These are phyloP conservation scores for Aspergillus ochraceus DNA, from an alignment of 2,329 filamentous ascomycete species.

Conservation along the genomic window DNA sequence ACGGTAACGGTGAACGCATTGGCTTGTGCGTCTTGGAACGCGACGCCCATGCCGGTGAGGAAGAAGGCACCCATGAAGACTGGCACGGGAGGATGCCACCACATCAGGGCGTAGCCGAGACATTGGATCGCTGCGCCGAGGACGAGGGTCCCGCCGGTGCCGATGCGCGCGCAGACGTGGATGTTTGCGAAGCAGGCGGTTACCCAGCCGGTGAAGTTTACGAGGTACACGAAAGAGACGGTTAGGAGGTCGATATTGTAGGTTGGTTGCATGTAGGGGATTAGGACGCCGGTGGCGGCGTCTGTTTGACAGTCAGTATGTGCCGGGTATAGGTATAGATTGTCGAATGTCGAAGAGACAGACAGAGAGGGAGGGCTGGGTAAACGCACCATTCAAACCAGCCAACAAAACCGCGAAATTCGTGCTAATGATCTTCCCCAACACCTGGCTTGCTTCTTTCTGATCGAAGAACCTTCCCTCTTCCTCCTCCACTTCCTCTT, in stretches of 20 bases:
- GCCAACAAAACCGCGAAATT: slow-evolving; percentile 20
- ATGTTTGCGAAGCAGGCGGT: slow-evolving; percentile 25
- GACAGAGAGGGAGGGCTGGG: not conserved
- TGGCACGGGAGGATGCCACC: slow-evolving; percentile 22
- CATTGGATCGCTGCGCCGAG: slow-evolving; percentile 19
- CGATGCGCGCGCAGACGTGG: slow-evolving; percentile 23
- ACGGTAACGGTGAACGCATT: slow-evolving; percentile 25
- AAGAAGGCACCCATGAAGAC: slow-evolving; percentile 24
- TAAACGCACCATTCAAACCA: slow-evolving; percentile 21
- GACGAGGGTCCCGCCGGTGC: slow-evolving; percentile 24
- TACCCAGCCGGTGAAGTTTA: slow-evolving; percentile 23
- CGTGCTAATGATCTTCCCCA: slow-evolving; percentile 21
- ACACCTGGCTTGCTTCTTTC: slow-evolving; percentile 19
- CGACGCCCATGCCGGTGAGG: slow-evolving; percentile 23
- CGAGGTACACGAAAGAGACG: slow-evolving; percentile 24
- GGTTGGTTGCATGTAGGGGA: slow-evolving; percentile 25
- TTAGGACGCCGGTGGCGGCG: slow-evolving; percentile 23
- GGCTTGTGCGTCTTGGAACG: slow-evolving; percentile 23
- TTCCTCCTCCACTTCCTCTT: not conserved
- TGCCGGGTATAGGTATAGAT: not conserved
- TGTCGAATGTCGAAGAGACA: not conserved
- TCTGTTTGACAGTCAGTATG: slow-evolving; percentile 9
- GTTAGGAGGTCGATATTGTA: slow-evolving; percentile 22
- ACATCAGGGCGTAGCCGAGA: slow-evolving; percentile 24
- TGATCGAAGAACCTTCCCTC: slow-evolving; percentile 11